Conservation (phyloP, 305 asterid species). For the Rubia peregrina region DNA sequence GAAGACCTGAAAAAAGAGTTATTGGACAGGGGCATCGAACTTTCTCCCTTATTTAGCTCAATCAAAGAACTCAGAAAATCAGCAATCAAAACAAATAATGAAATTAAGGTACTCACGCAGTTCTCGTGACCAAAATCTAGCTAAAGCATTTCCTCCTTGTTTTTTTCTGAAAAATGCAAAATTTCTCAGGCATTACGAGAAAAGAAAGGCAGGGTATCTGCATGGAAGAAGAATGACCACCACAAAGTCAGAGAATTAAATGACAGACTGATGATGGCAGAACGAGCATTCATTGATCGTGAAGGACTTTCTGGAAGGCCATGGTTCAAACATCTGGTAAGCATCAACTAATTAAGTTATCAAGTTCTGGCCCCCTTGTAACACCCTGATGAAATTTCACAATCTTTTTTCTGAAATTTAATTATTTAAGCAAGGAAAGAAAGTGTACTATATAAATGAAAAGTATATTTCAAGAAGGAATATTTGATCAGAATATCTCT, state of each 20-base stretch:
- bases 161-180: constrained; percentile 4
- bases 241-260: constrained; percentile 55
- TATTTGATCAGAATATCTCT: neutral
- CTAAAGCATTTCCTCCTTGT: neutral
- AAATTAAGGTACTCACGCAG: constrained; percentile 44
- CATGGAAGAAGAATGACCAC: constrained; percentile 26
- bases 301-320: constrained; percentile 70
- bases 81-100: constrained; percentile 40
- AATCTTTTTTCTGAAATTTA: neutral
- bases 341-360: constrained; percentile 13
- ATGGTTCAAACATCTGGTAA: constrained; percentile 86
- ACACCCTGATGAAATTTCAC: constrained; percentile 4
- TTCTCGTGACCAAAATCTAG: constrained; percentile 5
- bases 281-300: constrained; percentile 65
- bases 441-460: neutral
- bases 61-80: constrained; percentile 53
- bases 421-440: neutral
- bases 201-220: constrained; percentile 31
- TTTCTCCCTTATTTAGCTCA: constrained; percentile 57
- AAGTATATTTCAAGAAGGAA: neutral
- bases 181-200: constrained; percentile 34
- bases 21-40: constrained; percentile 33
- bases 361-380: neutral
- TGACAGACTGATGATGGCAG: constrained; percentile 78
- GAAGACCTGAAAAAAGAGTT: constrained; percentile 46